Evolutionary conservation across 805 yeast genomes (phyloP), one percentile per base, ranked within the genome.

Genomic region (Metschnikowia sp.): DNA sequence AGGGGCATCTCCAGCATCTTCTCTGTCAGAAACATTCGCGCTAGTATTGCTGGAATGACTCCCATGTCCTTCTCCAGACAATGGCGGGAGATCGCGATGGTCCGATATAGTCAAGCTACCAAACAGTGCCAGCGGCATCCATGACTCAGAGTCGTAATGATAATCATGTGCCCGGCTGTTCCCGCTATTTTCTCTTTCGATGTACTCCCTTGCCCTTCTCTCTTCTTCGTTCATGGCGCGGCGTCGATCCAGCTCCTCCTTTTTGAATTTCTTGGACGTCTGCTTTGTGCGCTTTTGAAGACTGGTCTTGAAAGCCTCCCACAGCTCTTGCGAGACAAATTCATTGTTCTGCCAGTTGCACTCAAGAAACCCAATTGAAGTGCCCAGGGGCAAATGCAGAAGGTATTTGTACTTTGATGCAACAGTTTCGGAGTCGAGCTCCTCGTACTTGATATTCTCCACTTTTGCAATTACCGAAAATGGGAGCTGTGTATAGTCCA

Each of bases 321-420:
- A 73, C 44, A 63, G 65, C 44, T 65, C 74, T n/a, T 50, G 49
- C 19, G 53, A 46, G 10, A 72, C 56, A 42, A 46, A 63, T 47
- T 64, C 70, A 54, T 64, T 70, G 12, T 64, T 51, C 31, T 47
- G 51, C 98, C 98, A 92, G 61, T 88, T 84, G 43, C 96, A 78
- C 57, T 94, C 98, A 45, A 94, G 61, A 52, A 88, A 82, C 10
- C 90, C 95, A 37, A 92, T 64, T 44, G 85, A 86, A 0, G 96
- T 85, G 1, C 97, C 97, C 29, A 80, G 62, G 0, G 99, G 97
- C 19, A 90, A 66, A 64, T 92, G 92, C 0, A 86, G 76, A 47
- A 94, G 66, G 62, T 86, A 89, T 63, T 89, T 91, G 62, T 76
- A 76, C 54, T 83, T 80, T 43, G 78, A 77, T 2, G 79, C 37